Evolutionary conservation across 2,329 filamentous ascomycete genomes (phyloP).

Genomic region (Domatiomyces globalis): DNA sequence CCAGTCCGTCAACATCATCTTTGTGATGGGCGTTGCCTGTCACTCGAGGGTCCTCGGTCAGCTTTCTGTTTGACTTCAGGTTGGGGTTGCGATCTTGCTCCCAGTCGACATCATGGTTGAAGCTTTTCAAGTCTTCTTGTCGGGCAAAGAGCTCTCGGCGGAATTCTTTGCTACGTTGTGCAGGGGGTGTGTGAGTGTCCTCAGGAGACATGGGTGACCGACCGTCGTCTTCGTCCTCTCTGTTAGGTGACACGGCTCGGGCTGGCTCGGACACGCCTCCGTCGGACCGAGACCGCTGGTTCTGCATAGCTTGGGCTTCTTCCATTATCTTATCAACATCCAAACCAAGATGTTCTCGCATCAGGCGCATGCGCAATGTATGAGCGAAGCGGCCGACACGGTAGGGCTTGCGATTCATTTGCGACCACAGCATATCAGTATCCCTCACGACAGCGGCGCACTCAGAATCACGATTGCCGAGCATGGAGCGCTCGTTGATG

Average conservation of each 20-base stretch:
- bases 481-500: conserved; percentile 94
- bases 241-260: conserved; percentile 1
- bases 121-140: conserved; percentile 47
- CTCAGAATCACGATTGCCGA: conserved; percentile 84
- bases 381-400: conserved; percentile 85
- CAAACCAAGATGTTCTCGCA: conserved; percentile 92
- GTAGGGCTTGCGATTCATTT: conserved; percentile 81
- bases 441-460: conserved; percentile 81
- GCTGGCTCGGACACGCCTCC: conserved; percentile 25
- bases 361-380: conserved; percentile 78
- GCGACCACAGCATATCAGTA: conserved; percentile 80
- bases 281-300: conserved; percentile 38
- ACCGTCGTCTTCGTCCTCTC: conserved; percentile 8
- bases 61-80: conserved; percentile 39
- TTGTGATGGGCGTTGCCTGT: conserved; percentile 48
- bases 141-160: conserved; percentile 42
- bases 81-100: conserved; percentile 45
- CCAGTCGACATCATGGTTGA: conserved; percentile 62
- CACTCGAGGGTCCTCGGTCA: conserved; percentile 44
- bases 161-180: conserved; percentile 20
- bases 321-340: conserved; percentile 86
- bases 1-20: conserved; percentile 65
- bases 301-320: conserved; percentile 56
- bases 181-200: background rate
- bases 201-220: background rate